These are phyloP conservation scores for Mortierella sp. DNA, from an alignment of 371 early-diverging fungal genomes.

Conservation along the genomic window DNA sequence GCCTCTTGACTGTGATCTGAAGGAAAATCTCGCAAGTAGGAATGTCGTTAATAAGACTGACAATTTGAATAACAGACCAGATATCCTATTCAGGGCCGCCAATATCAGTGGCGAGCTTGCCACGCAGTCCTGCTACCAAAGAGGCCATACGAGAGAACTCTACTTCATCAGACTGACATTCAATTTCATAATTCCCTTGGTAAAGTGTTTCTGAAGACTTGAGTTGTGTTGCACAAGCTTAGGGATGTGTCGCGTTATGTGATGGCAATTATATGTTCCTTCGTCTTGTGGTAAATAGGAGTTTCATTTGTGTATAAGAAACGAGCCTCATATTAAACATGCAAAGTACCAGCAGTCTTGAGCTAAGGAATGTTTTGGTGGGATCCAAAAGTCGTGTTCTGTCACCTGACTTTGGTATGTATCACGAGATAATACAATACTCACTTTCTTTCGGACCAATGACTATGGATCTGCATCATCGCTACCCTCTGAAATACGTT, in stretches of 20 bases:
- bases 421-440: no score
- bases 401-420: no score
- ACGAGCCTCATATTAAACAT: conserved; percentile 73
- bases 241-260: conserved; percentile 76
- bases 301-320: conserved; percentile 86
- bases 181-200: conserved; percentile 74
- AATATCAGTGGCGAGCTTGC: conserved; percentile 75
- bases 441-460: no score
- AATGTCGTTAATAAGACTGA: conserved; percentile 81
- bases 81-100: conserved; percentile 82
- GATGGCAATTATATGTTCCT: conserved; percentile 79
- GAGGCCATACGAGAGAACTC: conserved; percentile 77
- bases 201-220: conserved; percentile 83
- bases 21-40: conserved; percentile 79
- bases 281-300: conserved; percentile 80
- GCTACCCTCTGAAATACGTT: no score
- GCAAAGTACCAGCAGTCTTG: background rate
- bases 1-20: conserved; percentile 70
- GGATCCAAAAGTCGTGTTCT: no score
- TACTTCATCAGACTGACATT: conserved; percentile 67
- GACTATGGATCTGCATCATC: no score
- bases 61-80: conserved; percentile 84
- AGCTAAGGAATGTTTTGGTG: no score
- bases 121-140: conserved; percentile 78
- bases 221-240: conserved; percentile 84